These are phyloP conservation scores for Coelastrella sp. DNA, from an alignment of 139 green algal species.

Conservation along the genomic window DNA sequence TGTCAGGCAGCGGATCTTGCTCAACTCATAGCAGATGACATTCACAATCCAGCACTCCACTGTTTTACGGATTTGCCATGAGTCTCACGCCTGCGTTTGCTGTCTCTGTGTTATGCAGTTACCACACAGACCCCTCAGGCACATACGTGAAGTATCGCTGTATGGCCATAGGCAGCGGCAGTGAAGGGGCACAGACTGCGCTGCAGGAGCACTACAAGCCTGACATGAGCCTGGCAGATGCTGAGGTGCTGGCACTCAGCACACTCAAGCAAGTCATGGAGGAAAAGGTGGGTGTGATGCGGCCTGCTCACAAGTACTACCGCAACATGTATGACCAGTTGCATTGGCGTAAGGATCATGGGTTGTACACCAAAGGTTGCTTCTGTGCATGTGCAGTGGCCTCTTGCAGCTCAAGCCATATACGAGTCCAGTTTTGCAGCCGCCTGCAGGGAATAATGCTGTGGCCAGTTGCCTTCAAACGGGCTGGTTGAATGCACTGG, in stretches of 20 bases:
- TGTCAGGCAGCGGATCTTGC: too few species aligned
- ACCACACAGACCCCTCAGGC: slow-evolving; percentile 96
- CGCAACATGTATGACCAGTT: neutral
- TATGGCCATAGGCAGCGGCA: slow-evolving; percentile 96
- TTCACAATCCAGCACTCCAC: neutral
- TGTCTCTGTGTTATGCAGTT: slow-evolving; percentile 67
- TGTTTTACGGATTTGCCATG: neutral
- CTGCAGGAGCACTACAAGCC: slow-evolving; percentile 85
- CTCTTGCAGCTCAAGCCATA: too few species aligned
- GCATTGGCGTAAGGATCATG: neutral
- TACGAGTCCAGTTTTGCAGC: too few species aligned
- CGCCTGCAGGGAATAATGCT: too few species aligned
- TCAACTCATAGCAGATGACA: too few species aligned
- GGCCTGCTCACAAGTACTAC: neutral
- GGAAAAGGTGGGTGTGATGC: slow-evolving; percentile 85
- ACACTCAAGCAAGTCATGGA: slow-evolving; percentile 99
- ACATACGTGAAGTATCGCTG: slow-evolving; percentile 94
- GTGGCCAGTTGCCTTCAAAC: too few species aligned
- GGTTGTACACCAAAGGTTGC: neutral
- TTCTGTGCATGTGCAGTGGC: too few species aligned
- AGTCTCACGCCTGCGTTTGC: too few species aligned
- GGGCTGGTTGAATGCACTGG: too few species aligned
- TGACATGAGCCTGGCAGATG: slow-evolving; percentile 96
- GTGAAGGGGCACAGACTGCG: slow-evolving; percentile 91
- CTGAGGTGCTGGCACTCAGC: slow-evolving; percentile 93